Evolutionary conservation across 2,329 filamentous ascomycete species (phyloP).

Genomic region (Beauveria brongniartii): DNA sequence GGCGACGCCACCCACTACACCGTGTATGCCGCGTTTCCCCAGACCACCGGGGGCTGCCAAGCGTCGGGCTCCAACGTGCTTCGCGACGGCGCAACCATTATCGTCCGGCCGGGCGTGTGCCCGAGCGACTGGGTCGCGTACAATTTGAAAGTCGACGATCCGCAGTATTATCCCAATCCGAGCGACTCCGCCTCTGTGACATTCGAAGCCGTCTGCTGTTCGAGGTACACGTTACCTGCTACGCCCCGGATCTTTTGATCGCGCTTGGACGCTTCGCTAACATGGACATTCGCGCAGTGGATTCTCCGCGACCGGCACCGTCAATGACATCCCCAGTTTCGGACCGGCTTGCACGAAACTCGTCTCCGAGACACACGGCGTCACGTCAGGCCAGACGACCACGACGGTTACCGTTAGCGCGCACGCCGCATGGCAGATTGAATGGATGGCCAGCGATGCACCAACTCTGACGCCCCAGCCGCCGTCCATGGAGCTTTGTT

Average conservation of each 20-base stretch:
- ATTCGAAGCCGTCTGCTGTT: background rate
- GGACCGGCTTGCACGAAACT: conserved; percentile 1
- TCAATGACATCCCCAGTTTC: background rate
- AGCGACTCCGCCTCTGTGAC: background rate
- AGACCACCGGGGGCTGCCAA: background rate
- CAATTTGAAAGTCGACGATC: background rate
- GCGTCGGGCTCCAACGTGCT: background rate
- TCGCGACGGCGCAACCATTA: background rate
- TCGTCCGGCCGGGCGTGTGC: conserved; percentile 1
- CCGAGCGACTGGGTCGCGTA: conserved; percentile 1
- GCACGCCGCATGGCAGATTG: background rate
- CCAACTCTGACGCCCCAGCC: background rate
- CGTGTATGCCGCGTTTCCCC: background rate
- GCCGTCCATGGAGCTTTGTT: background rate
- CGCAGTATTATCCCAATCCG: background rate
- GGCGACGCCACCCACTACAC: background rate
- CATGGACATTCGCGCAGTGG: background rate
- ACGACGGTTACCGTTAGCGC: background rate
- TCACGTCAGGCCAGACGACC: background rate
- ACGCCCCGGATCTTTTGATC: background rate
- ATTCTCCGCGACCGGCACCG: background rate
- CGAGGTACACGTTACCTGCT: background rate
- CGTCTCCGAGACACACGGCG: background rate
- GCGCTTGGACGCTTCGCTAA: no score
- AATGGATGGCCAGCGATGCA: background rate